These are phyloP conservation scores for Pseudogymnoascus sp. DNA, from an alignment of 2,329 filamentous ascomycete genomes.

Conservation along the genomic window DNA sequence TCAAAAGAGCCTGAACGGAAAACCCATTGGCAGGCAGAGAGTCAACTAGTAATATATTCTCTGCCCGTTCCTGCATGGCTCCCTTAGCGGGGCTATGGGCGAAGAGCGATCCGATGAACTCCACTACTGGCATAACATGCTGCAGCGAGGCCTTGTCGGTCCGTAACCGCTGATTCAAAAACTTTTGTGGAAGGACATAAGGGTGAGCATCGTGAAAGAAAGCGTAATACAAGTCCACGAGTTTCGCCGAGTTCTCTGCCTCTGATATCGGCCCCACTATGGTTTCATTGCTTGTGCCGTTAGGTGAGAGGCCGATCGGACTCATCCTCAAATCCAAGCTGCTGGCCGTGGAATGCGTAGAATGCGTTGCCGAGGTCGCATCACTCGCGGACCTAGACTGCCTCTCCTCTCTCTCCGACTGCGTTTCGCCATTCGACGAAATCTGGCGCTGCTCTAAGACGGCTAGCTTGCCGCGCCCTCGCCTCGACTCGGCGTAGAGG, in stretches of 20 bases:
- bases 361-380: not conserved
- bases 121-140: constrained; percentile 27
- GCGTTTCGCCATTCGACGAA: constrained; percentile 29
- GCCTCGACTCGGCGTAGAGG: constrained; percentile 41
- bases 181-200: constrained; percentile 29
- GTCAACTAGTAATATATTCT: not conserved
- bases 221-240: constrained; percentile 7
- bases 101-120: constrained; percentile 35
- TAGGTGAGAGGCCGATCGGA: not conserved
- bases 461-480: constrained; percentile 35
- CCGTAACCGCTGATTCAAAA: constrained; percentile 28
- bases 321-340: not conserved
- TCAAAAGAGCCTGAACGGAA: constrained; percentile 10
- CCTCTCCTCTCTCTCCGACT: constrained; percentile 15
- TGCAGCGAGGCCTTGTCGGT: constrained; percentile 29
- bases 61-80: not conserved
- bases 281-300: not conserved
- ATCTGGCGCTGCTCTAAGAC: not conserved
- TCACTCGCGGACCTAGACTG: not conserved
- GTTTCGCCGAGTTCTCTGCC: constrained; percentile 15
- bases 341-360: not conserved
- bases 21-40: constrained; percentile 7
- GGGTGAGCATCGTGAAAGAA: constrained; percentile 32
- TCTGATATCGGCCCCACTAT: constrained; percentile 19
- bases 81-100: constrained; percentile 6